Evolutionary conservation across 495 filamentous ascomycete genomes (phyloP).

Genomic region (Penicillium tannophilum): DNA sequence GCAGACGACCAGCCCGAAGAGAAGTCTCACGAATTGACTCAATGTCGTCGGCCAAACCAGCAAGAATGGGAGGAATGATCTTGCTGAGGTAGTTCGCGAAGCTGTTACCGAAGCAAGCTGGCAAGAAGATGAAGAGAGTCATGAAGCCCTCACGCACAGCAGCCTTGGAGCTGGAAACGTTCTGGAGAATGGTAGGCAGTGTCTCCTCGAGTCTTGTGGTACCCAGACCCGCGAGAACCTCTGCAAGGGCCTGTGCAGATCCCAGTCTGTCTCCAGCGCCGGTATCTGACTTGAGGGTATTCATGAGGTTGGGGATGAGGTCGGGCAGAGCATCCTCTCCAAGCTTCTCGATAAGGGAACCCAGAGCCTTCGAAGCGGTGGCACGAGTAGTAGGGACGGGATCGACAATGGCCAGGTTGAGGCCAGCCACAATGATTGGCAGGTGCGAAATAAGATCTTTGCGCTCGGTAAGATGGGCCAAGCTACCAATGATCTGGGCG

Average conservation of each 20-base stretch:
- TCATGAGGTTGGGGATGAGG: conserved; percentile 96
- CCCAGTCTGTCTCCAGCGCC: conserved; percentile 93
- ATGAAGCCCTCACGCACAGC: conserved; percentile 97
- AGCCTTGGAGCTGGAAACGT: conserved; percentile 87
- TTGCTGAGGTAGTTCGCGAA: conserved; percentile 94
- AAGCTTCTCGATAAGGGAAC: conserved; percentile 93
- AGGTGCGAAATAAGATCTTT: conserved; percentile 91
- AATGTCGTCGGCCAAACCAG: conserved; percentile 91
- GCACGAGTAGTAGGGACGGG: conserved; percentile 96
- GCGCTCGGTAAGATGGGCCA: conserved; percentile 94
- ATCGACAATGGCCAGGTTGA: conserved; percentile 88
- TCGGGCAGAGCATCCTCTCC: conserved; percentile 96
- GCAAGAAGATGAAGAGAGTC: conserved; percentile 98
- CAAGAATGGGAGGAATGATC: conserved; percentile 94
- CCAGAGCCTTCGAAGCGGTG: conserved; percentile 93
- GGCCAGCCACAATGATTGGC: conserved; percentile 86
- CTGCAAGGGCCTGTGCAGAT: conserved; percentile 94
- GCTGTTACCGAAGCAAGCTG: conserved; percentile 98
- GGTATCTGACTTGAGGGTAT: conserved; percentile 94
- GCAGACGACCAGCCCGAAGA: conserved; percentile 83
- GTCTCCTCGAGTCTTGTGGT: conserved; percentile 93
- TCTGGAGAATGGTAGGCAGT: conserved; percentile 93
- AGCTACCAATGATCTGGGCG: conserved; percentile 93
- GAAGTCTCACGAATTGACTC: conserved; percentile 95
- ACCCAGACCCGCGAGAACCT: conserved; percentile 93